Evolutionary conservation across 139 green algal genomes (phyloP), one percentile per base, ranked within the genome.

Genomic region (Haematococcus sp.): DNA sequence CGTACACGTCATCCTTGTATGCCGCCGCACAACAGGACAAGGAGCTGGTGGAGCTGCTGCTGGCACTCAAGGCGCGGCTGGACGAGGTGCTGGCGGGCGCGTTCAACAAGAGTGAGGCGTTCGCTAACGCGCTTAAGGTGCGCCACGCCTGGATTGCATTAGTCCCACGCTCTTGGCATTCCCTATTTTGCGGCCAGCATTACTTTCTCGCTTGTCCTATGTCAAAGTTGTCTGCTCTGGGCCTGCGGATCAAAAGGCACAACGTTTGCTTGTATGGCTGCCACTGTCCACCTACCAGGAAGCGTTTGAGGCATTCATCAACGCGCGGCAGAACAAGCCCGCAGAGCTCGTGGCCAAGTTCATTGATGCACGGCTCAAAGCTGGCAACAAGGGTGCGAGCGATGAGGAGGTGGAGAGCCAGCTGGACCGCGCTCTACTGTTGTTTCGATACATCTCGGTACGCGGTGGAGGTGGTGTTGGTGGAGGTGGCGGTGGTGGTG

Each of bases 271-370:
- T 55, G 15, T 55, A 55, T n/a, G n/a, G n/a, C n/a, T n/a, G n/a
- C n/a, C n/a, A n/a, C n/a, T n/a, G n/a, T n/a, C n/a, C n/a, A n/a
- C n/a, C n/a, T n/a, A n/a, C n/a, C 44, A 73, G 68, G 93, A 97
- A 20, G 89, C 90, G 20, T 97, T 99, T 76, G 94, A 98, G 85
- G 74, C 84, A 13, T 94, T 95, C 73, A 92, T 99, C 73, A 99
- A 99, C 87, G 83, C 88, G 74, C 89, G 93, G 0, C 83, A 90
- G 63, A 86, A 86, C 83, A 91, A 89, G 80, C 93, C 95, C 0
- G 95, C 95, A 0, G 95, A 99, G 88, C 84, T 99, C 40, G 91
- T 99, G 4, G 96, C 96, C 51, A 98, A 98, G 82, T 97, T 93
- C 82, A 89, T 99, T 0, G 96, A 99, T 70, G 76, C 60, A 16